Conservation (phyloP, 768 basidiomycete genomes). For the Suillus discolor region DNA sequence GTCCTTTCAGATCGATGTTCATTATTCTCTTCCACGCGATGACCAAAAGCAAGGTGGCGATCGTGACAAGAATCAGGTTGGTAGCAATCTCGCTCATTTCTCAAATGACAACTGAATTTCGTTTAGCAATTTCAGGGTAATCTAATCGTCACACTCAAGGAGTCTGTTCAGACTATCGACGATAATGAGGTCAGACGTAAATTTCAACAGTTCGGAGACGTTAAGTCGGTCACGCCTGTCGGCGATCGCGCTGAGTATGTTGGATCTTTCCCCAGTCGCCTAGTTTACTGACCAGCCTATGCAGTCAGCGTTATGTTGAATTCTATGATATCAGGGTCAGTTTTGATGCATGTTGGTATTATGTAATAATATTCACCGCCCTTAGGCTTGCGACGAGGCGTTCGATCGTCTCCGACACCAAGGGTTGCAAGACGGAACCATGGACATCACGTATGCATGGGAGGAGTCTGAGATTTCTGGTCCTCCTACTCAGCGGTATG, state of each 20-base stretch:
- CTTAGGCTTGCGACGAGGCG: constrained; percentile 75
- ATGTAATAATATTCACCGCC: constrained; percentile 13
- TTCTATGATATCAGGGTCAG: constrained; percentile 87
- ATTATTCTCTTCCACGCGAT: constrained; percentile 93
- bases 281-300: constrained; percentile 12
- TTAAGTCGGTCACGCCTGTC: constrained; percentile 75
- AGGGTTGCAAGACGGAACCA: constrained; percentile 79
- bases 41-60: constrained; percentile 67
- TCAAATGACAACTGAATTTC: constrained; percentile 14
- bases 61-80: constrained; percentile 84
- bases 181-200: constrained; percentile 85
- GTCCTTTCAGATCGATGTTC: constrained; percentile 86
- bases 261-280: neutral
- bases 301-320: constrained; percentile 89
- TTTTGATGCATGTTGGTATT: neutral
- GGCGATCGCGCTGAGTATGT: constrained; percentile 65
- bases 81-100: constrained; percentile 20
- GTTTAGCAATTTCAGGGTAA: constrained; percentile 79
- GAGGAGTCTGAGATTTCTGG: constrained; percentile 62
- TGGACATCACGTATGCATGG: constrained; percentile 89
- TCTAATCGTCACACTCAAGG: constrained; percentile 75
- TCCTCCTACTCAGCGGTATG: constrained; percentile 46
- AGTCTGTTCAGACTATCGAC: constrained; percentile 72
- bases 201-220: constrained; percentile 89
- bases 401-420: constrained; percentile 80